These are phyloP conservation scores for Scutellaria galericulata DNA, from an alignment of 257 asterid species.

Conservation along the genomic window DNA sequence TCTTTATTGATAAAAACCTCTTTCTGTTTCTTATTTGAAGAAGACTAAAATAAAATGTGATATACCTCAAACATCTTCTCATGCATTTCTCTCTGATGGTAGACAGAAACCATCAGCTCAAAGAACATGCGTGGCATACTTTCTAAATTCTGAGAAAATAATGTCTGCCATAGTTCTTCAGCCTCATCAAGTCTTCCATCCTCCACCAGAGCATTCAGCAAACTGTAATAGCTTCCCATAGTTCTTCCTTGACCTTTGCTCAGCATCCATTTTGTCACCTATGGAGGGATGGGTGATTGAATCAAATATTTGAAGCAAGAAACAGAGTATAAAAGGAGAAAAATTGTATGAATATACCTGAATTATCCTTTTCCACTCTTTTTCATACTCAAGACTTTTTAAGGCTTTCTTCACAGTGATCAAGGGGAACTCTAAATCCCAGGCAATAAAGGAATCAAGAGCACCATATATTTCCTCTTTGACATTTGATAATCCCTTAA, in stretches of 20 bases:
- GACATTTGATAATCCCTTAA: constrained; percentile 86
- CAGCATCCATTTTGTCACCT: constrained; percentile 96
- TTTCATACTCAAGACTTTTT: constrained; percentile 75
- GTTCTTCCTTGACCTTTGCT: constrained; percentile 98
- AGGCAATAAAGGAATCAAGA: constrained; percentile 94
- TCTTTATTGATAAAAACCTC: no score
- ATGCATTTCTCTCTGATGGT: constrained; percentile 73
- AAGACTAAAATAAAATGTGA: constrained; percentile 4
- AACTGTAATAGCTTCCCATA: constrained; percentile 87
- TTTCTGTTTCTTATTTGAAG: no score
- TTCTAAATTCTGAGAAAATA: constrained; percentile 77
- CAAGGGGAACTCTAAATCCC: constrained; percentile 96
- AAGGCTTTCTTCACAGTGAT: constrained; percentile 90
- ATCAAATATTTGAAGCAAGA: constrained; percentile 26
- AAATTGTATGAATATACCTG: constrained; percentile 54
- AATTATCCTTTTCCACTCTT: constrained; percentile 89
- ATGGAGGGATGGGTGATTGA: constrained; percentile 11
- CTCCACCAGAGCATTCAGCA: constrained; percentile 85
- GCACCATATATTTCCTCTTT: constrained; percentile 97
- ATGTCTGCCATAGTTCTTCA: constrained; percentile 81
- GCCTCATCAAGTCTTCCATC: constrained; percentile 95
- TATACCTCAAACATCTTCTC: constrained; percentile 92
- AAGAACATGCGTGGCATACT: constrained; percentile 92
- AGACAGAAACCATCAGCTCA: constrained; percentile 79
- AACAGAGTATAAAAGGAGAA: neutral